phyloP scores from a whole-genome alignment of 2,329 filamentous ascomycete genomes.

The Cyphellophora attinorum region DNA sequence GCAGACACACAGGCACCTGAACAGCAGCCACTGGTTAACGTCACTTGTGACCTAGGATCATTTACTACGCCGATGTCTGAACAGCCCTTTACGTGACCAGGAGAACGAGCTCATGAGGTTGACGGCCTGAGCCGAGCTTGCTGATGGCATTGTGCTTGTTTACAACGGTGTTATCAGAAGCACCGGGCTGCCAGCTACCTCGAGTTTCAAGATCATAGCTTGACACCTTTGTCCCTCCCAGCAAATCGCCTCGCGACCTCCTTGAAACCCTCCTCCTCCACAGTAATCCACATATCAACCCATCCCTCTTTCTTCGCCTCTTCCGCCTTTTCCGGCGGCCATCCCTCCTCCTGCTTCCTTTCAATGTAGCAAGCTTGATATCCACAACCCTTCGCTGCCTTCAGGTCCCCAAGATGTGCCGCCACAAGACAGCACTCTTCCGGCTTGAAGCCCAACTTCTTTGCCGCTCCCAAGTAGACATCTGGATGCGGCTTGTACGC shows the following conservation, averaged over 20 bases:
- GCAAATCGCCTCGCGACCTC: conserved; percentile 43
- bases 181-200: too few relatives aligned
- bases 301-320: conserved; percentile 47
- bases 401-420: conserved; percentile 59
- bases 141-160: too few relatives aligned
- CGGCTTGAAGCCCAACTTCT: conserved; percentile 43
- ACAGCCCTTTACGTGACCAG: too few relatives aligned
- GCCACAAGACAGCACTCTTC: conserved; percentile 63
- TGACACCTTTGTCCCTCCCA: background rate
- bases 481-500: conserved; percentile 63
- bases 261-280: conserved; percentile 42
- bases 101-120: too few relatives aligned
- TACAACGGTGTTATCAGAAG: too few relatives aligned
- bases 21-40: too few relatives aligned
- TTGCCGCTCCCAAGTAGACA: conserved; percentile 57
- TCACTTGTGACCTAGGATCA: too few relatives aligned
- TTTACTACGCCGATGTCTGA: too few relatives aligned
- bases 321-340: conserved; percentile 40
- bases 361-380: conserved; percentile 67
- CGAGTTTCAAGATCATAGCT: background rate
- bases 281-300: conserved; percentile 54
- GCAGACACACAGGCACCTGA: too few relatives aligned
- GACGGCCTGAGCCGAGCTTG: too few relatives aligned
- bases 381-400: conserved; percentile 55
- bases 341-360: conserved; percentile 56